Percentiles rank a stretch among this genome's conserved stretches.
Conservation (phyloP, 208 protist genomes). For the Acanthamoeba castellanii region DNA sequence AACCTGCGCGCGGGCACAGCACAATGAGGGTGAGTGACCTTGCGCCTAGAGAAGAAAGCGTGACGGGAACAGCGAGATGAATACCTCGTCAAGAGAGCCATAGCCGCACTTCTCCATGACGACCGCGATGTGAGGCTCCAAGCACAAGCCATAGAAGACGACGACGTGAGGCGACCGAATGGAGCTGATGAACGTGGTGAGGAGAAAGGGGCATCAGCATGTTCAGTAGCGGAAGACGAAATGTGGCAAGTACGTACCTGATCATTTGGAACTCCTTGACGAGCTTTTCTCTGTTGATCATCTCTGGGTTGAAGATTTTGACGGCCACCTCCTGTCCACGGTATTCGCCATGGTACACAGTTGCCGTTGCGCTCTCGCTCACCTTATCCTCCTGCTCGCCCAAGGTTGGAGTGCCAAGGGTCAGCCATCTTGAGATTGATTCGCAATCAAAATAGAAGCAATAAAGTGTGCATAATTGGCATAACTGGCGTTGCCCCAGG, state of each 20-base stretch:
- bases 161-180: constrained; percentile 64
- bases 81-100: constrained; percentile 61
- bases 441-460: neutral
- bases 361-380: constrained; percentile 49
- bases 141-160: constrained; percentile 53
- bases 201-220: neutral
- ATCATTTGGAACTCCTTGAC: constrained; percentile 65
- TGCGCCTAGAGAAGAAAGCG: neutral
- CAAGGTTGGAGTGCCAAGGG: neutral
- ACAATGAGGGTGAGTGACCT: too few relatives aligned
- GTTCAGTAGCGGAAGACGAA: too few relatives aligned
- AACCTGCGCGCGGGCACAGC: neutral
- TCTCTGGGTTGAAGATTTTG: constrained; percentile 68
- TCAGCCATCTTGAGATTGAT: neutral
- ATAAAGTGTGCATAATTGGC: neutral
- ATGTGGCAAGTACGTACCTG: neutral
- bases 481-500: neutral
- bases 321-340: constrained; percentile 58
- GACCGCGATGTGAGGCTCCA: constrained; percentile 38
- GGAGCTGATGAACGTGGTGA: neutral
- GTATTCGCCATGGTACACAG: constrained; percentile 62
- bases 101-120: constrained; percentile 58
- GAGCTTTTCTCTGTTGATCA: constrained; percentile 66
- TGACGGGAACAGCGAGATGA: neutral
- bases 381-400: constrained; percentile 20